Conservation (phyloP, 2,329 filamentous ascomycete genomes). For the Pyrenophora teres region DNA sequence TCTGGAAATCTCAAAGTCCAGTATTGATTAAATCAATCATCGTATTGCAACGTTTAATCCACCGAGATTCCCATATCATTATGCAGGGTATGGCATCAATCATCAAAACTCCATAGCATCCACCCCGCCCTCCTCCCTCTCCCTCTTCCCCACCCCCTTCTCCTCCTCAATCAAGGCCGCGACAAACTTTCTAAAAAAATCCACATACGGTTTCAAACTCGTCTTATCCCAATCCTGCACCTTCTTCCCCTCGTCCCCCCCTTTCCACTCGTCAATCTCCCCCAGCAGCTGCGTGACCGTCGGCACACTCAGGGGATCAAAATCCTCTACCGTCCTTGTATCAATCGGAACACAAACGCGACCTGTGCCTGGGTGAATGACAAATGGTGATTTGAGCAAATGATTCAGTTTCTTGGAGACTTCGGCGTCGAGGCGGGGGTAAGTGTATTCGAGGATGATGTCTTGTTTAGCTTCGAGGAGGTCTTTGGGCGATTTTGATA, state of each 20-base stretch:
- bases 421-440: slow-evolving; percentile 93
- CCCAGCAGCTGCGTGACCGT: slow-evolving; percentile 80
- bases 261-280: slow-evolving; percentile 84
- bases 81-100: background rate
- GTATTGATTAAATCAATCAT: too few species aligned
- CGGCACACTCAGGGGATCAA: slow-evolving; percentile 87
- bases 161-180: slow-evolving; percentile 78
- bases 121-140: slow-evolving; percentile 58
- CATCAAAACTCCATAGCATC: slow-evolving; percentile 69
- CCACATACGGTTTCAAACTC: slow-evolving; percentile 87
- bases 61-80: too few species aligned
- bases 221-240: slow-evolving; percentile 96
- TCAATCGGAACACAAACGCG: slow-evolving; percentile 96
- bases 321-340: slow-evolving; percentile 71
- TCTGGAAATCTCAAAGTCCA: too few species aligned
- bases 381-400: slow-evolving; percentile 95
- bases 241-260: slow-evolving; percentile 53
- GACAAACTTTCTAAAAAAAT: slow-evolving; percentile 85
- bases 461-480: slow-evolving; percentile 92
- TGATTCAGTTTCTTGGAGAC: slow-evolving; percentile 98
- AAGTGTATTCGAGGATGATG: slow-evolving; percentile 95
- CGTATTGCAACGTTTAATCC: too few species aligned
- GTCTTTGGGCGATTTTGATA: slow-evolving; percentile 72
- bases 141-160: slow-evolving; percentile 52
- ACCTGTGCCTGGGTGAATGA: slow-evolving; percentile 92